Percentiles rank a stretch among this genome's conserved stretches.
Conservation (phyloP, 2,329 filamentous ascomycete genomes). For the Tolypocladium amazonense region DNA sequence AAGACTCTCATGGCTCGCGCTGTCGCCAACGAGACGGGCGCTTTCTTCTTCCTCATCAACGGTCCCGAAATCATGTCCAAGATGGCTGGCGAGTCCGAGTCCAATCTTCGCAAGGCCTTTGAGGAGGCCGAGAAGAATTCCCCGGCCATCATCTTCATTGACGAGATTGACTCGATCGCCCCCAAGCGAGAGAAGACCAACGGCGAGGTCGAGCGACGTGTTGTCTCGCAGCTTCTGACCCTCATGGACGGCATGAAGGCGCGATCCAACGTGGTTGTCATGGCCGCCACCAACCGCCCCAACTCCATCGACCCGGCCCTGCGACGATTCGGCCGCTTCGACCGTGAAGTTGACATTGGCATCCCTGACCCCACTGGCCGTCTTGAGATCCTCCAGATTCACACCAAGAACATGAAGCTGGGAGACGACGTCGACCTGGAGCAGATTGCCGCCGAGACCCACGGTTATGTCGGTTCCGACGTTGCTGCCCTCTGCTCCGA, state of each 20-base stretch:
- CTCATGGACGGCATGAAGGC: slow-evolving; percentile 99
- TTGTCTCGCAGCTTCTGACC: slow-evolving; percentile 92
- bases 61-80: slow-evolving; percentile 99
- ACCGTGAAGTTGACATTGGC: slow-evolving; percentile 96
- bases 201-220: slow-evolving; percentile 95
- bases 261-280: slow-evolving; percentile 94
- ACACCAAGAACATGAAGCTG: slow-evolving; percentile 99
- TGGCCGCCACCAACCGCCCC: slow-evolving; percentile 97
- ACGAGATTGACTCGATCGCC: slow-evolving; percentile 98
- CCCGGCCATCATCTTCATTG: slow-evolving; percentile 98
- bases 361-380: slow-evolving; percentile 96
- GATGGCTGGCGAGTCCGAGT: slow-evolving; percentile 99
- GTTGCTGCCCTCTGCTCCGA: slow-evolving; percentile 96
- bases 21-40: slow-evolving; percentile 96
- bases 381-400: slow-evolving; percentile 97
- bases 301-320: slow-evolving; percentile 98
- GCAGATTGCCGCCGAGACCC: slow-evolving; percentile 92
- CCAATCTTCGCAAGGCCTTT: slow-evolving; percentile 96
- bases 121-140: slow-evolving; percentile 99
- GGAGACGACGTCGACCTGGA: slow-evolving; percentile 93
- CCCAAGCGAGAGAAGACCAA: slow-evolving; percentile 99
- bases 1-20: slow-evolving; percentile 99
- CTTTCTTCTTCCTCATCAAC: slow-evolving; percentile 99
- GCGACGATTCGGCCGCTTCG: slow-evolving; percentile 95
- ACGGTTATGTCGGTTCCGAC: slow-evolving; percentile 98